Evolutionary conservation across 192 early-diverging fungal species (phyloP), one percentile per base, ranked within the genome.

Genomic region (Linnemannia zychae): DNA sequence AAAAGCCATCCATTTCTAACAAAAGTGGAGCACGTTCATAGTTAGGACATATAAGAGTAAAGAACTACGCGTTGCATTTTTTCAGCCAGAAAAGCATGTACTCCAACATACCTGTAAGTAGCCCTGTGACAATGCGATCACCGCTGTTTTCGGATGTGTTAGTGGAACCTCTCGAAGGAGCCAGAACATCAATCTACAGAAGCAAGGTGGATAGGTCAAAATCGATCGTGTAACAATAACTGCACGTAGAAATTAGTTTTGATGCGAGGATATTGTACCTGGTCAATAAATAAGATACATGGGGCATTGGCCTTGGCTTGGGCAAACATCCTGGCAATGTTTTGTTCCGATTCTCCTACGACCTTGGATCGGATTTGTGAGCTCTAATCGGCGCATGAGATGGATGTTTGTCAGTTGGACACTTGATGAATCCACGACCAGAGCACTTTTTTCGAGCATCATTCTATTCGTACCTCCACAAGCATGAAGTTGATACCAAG

Each of bases 331-430:
- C 90, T 91, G 11, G 94, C 93, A 82, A 99, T 94, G 48, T 93
- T 93, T 70, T 94, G 91, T 76, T 99, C 98, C 0, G 96, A 95
- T 87, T 98, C 97, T 52, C 98, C 98, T n/a, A 99, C 96, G 31
- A 98, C 84, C 85, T 97, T 97, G 34, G 97, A 98, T 67, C 95
- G 90, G 38, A 99, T 85, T 86, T 96, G 94, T 1, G 97, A 92
- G 47, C 95, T 90, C 92, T 94, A 69, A 7, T 37, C 20, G 24
- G 20, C n/a, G 6, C 17, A 67, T 3, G 17, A 52, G 9, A n/a
- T 11, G 48, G 24, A 17, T 20, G 16, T 34, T 74, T 11, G 16
- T 60, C n/a, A 74, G 22, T 73, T 22, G 22, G 18, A 31, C 22
- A 20, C 20, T 12, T 49, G 13, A 20, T 7, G 24, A 0, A 60